Conservation (phyloP, 2,329 filamentous ascomycete genomes). For the Didymella lethalis region DNA sequence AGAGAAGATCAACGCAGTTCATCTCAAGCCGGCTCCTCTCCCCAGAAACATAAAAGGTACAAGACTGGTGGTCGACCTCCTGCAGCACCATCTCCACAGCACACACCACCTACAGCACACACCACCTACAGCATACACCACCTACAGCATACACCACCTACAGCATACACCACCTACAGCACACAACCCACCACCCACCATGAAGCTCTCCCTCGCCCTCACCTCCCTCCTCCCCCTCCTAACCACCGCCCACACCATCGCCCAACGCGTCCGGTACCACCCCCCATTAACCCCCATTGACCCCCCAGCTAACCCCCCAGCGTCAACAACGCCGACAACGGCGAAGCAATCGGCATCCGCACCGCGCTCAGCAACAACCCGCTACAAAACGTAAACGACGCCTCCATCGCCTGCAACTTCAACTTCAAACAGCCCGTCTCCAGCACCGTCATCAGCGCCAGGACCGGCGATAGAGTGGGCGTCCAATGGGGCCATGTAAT, state of each 20-base stretch:
- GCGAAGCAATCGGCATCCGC: slow-evolving; percentile 60
- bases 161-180: not conserved
- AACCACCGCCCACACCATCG: slow-evolving; percentile 54
- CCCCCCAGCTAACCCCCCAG: slow-evolving; percentile 14
- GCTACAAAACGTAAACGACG: slow-evolving; percentile 58
- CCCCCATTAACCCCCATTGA: no score
- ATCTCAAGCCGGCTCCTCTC: not conserved
- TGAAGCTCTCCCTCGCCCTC: slow-evolving; percentile 42
- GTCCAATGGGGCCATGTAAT: slow-evolving; percentile 64
- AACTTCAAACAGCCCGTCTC: slow-evolving; percentile 46
- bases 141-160: not conserved
- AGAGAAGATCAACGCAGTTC: not conserved
- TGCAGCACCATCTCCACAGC: not conserved
- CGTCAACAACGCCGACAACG: slow-evolving; percentile 54
- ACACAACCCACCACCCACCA: slow-evolving; percentile 18
- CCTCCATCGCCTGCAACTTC: slow-evolving; percentile 59
- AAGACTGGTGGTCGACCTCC: not conserved
- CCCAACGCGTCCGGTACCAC: slow-evolving; percentile 52
- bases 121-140: no score
- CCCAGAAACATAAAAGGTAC: not conserved
- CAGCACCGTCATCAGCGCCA: slow-evolving; percentile 57
- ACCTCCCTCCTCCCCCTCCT: slow-evolving; percentile 43
- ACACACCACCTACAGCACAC: not conserved
- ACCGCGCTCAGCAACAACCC: slow-evolving; percentile 61
- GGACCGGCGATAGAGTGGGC: slow-evolving; percentile 61